A percentile compares a stretch with the other conserved stretches of the same genome.
Evolutionary conservation across 176 grass and related monocot species (phyloP).

Genomic region (Hyparrhenia diplandra): DNA sequence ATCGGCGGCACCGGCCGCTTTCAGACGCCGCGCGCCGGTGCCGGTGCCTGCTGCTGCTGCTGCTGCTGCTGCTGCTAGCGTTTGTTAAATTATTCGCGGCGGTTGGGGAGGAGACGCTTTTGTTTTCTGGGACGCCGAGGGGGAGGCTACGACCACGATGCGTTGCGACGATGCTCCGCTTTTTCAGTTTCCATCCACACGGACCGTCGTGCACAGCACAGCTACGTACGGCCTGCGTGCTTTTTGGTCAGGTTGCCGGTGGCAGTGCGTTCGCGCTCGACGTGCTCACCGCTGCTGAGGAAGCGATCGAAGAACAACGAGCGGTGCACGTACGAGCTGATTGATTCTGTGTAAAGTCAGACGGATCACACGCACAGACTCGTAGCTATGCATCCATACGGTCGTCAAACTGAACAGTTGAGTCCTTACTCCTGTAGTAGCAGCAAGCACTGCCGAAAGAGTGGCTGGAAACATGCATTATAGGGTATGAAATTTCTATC

Average conservation of each 20-base stretch:
- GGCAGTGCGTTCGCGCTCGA: background rate
- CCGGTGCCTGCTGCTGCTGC: background rate
- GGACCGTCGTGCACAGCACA: background rate
- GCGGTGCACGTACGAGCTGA: background rate
- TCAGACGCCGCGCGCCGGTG: background rate
- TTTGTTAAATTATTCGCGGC: background rate
- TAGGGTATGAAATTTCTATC: background rate
- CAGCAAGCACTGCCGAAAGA: background rate
- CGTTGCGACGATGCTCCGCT: background rate
- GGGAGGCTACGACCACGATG: no score
- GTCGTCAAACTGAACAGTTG: background rate
- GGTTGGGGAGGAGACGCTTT: background rate
- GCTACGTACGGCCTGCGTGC: background rate
- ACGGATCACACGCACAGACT: background rate
- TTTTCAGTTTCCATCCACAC: background rate
- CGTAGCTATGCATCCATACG: background rate
- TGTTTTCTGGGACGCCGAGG: background rate
- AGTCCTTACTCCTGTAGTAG: no score
- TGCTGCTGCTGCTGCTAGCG: background rate
- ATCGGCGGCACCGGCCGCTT: background rate
- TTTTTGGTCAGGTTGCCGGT: background rate
- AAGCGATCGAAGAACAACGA: background rate
- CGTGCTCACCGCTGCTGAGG: background rate
- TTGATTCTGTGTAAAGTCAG: background rate
- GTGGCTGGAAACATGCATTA: background rate